Base-by-base conservation (phyloP, 257 asterid genomes). In the Penstemon newberryi region DNA sequence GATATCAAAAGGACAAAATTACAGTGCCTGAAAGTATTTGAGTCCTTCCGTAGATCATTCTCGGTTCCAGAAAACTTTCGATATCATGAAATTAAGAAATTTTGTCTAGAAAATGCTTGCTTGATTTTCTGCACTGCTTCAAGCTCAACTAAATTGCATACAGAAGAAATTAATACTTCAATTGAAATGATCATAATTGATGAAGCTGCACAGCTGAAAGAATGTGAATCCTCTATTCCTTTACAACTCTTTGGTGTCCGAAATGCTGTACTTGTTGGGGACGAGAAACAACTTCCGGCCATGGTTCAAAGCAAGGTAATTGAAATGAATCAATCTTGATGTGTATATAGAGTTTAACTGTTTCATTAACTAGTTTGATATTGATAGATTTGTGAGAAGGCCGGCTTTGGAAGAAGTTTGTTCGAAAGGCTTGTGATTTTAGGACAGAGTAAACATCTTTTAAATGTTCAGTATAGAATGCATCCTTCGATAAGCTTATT, bases 191-290 rank as follows among this genome's bases (percentile, higher is more conserved):
- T 25, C 33, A 25, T 25, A 25, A 25, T 25, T 25, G 33, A 25
- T 25, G 33, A 25, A 25, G 96, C 96, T 39, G 96, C 96, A 38
- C 95, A 87, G 70, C 81, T 87, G n/a, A 87, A 89, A 73, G 95
- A 89, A 67, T 87, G 95, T 7, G 96, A 89, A 62, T 78, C 95
- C 46, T 71, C 74, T 9, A 81, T 89, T 12, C 88, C 96, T 4
- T 77, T 89, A 64, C 96, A 82, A 73, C 81, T 89, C 54, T 70
- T 68, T 5, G 95, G 91, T 40, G 68, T 82, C 51, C 82, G 77
- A 33, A 92, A 89, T 73, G 93, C 93, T 43, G 19, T 87, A 55
- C 91, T 89, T 9, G 82, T 87, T 5, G 96, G 96, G 8, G 95
- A 25, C 33, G 33, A 25, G 33, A 25, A 25, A 25, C 33, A 25